phyloP scores from a whole-genome alignment of 805 yeast species.

The Schwanniomyces vanrijiae region DNA sequence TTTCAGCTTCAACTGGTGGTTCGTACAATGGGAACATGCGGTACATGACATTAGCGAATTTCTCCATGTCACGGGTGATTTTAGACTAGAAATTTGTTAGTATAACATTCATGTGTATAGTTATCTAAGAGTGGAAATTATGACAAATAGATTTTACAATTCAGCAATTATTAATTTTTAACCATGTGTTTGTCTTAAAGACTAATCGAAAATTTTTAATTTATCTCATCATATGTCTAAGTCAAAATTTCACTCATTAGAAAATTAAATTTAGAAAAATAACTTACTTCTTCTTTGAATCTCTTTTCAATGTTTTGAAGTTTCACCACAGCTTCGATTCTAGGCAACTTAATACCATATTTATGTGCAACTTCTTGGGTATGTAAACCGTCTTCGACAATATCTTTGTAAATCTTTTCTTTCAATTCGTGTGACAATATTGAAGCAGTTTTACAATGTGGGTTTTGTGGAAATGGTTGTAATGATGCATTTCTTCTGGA shows the following conservation, averaged over 20 bases:
- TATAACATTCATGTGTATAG: background rate
- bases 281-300: constrained; percentile 63
- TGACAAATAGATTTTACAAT: background rate
- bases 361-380: constrained; percentile 75
- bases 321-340: constrained; percentile 85
- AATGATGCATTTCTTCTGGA: constrained; percentile 33
- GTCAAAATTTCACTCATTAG: background rate
- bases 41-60: constrained; percentile 63
- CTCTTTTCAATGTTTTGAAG: constrained; percentile 64
- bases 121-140: background rate
- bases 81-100: constrained; percentile 33
- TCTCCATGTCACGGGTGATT: constrained; percentile 55
- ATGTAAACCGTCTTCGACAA: constrained; percentile 50
- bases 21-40: constrained; percentile 77
- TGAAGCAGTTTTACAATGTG: constrained; percentile 64
- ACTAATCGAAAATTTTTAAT: constrained; percentile 62
- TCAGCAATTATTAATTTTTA: constrained; percentile 28
- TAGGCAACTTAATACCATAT: constrained; percentile 77
- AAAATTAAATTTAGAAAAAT: constrained; percentile 1
- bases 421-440: constrained; percentile 61
- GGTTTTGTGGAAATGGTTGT: constrained; percentile 83
- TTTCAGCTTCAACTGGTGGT: constrained; percentile 52
- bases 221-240: constrained; percentile 45
- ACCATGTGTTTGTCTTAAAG: constrained; percentile 72
- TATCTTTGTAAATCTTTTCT: constrained; percentile 56